Conservation (phyloP, 768 basidiomycete species). For the Gymnopilus dilepis region DNA sequence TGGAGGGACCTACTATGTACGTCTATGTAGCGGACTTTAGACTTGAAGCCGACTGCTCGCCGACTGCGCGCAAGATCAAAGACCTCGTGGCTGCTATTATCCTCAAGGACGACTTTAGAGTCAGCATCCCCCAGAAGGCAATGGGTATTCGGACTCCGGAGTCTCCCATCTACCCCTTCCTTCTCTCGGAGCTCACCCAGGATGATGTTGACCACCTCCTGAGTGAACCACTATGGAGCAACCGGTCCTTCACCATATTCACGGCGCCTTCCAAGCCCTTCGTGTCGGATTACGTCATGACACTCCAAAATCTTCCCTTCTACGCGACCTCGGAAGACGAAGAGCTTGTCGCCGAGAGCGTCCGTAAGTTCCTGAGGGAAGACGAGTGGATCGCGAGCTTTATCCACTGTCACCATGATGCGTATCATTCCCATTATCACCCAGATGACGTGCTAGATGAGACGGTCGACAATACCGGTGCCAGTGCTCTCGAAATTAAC, state of each 20-base stretch:
- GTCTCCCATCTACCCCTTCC: neutral
- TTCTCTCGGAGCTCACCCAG: neutral
- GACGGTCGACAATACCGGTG: neutral
- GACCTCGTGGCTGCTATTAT: neutral
- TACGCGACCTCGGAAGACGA: neutral
- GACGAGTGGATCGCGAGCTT: neutral
- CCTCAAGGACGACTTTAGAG: neutral
- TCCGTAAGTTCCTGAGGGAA: neutral
- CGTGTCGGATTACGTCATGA: neutral
- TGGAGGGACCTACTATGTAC: neutral
- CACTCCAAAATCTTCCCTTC: neutral
- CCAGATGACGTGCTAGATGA: neutral
- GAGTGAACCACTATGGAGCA: neutral
- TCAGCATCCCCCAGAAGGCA: neutral
- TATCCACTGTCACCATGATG: neutral
- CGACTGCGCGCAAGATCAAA: neutral
- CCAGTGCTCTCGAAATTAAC: neutral
- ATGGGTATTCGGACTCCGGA: neutral
- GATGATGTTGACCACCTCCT: neutral
- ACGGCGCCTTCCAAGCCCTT: neutral
- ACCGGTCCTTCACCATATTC: neutral
- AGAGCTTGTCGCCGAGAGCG: neutral
- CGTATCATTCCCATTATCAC: neutral
- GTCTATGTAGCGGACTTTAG: neutral
- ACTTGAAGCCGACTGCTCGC: neutral